These are phyloP conservation scores for Alternaria brassicicola DNA, from an alignment of 2,329 filamentous ascomycete species.

Conservation along the genomic window DNA sequence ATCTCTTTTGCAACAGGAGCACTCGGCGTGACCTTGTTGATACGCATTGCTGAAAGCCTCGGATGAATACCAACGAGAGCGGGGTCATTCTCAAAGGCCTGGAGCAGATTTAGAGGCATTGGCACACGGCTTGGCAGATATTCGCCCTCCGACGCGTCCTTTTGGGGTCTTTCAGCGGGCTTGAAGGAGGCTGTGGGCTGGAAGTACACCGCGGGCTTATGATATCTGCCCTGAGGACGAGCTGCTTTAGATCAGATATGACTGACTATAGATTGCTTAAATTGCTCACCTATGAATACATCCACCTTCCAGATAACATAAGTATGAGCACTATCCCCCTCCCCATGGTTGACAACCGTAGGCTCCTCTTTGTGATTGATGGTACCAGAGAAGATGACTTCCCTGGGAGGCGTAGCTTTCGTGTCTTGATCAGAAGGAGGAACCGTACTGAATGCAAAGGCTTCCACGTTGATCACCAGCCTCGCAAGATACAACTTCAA, in stretches of 20 bases:
- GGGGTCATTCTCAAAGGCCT: conserved; percentile 72
- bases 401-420: conserved; percentile 49
- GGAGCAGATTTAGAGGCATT: conserved; percentile 76
- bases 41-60: conserved; percentile 72
- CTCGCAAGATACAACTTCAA: conserved; percentile 66
- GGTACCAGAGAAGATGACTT: conserved; percentile 63
- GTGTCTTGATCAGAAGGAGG: conserved; percentile 50
- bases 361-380: conserved; percentile 44
- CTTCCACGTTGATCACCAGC: conserved; percentile 70
- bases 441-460: conserved; percentile 63
- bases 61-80: conserved; percentile 67
- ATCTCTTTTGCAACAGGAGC: conserved; percentile 65
- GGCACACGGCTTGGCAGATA: conserved; percentile 74
- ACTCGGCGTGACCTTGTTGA: conserved; percentile 74
- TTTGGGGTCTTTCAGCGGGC: conserved; percentile 54
- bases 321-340: conserved; percentile 30
- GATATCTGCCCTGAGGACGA: conserved; percentile 64
- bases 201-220: conserved; percentile 71
- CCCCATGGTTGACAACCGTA: conserved; percentile 36
- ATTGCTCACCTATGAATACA: conserved; percentile 43
- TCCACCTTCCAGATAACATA: conserved; percentile 51
- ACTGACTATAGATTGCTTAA: too few relatives aligned
- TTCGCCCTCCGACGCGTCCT: conserved; percentile 58
- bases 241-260: conserved; percentile 29
- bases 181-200: conserved; percentile 61